Conservation (phyloP, 495 filamentous ascomycete genomes). For the Neurospora sp. region DNA sequence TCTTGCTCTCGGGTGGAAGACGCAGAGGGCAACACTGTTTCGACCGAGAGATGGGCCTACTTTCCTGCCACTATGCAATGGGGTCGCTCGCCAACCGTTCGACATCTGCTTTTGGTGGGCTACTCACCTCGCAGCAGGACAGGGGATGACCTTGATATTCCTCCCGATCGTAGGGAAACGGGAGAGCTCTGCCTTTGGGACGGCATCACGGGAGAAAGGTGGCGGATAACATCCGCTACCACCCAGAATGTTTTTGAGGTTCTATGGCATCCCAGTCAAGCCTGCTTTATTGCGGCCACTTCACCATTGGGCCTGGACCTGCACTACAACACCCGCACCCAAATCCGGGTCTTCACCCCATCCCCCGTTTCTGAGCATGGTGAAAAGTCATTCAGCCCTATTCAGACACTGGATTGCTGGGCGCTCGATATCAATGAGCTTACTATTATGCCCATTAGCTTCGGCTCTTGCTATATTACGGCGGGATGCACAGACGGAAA, state of each 20-base stretch:
- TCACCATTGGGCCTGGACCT: slow-evolving; percentile 37
- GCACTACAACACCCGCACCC: slow-evolving; percentile 32
- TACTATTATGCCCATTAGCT: slow-evolving; percentile 44
- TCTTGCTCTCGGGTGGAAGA: slow-evolving; percentile 40
- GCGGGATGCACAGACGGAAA: slow-evolving; percentile 77
- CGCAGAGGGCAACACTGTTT: slow-evolving; percentile 26
- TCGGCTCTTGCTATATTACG: slow-evolving; percentile 49
- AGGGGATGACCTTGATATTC: slow-evolving; percentile 42
- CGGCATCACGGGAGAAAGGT: slow-evolving; percentile 36
- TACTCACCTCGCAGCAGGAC: slow-evolving; percentile 53
- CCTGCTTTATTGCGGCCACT: slow-evolving; percentile 51
- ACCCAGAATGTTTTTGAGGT: slow-evolving; percentile 72
- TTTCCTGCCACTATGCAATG: slow-evolving; percentile 67
- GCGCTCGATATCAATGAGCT: slow-evolving; percentile 86
- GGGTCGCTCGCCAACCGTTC: slow-evolving; percentile 43
- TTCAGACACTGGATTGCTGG: slow-evolving; percentile 52
- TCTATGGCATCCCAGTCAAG: slow-evolving; percentile 59
- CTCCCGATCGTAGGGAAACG: slow-evolving; percentile 35
- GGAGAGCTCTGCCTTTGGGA: slow-evolving; percentile 73
- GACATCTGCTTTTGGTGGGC: slow-evolving; percentile 59
- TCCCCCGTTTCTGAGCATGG: slow-evolving; percentile 17
- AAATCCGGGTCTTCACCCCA: slow-evolving; percentile 37
- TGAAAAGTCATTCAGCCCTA: slow-evolving; percentile 21
- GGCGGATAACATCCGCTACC: slow-evolving; percentile 36
- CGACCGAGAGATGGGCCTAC: slow-evolving; percentile 44